These are phyloP conservation scores for Vaccinium darrowii DNA, from an alignment of 148 eudicot genomes.

Conservation along the genomic window DNA sequence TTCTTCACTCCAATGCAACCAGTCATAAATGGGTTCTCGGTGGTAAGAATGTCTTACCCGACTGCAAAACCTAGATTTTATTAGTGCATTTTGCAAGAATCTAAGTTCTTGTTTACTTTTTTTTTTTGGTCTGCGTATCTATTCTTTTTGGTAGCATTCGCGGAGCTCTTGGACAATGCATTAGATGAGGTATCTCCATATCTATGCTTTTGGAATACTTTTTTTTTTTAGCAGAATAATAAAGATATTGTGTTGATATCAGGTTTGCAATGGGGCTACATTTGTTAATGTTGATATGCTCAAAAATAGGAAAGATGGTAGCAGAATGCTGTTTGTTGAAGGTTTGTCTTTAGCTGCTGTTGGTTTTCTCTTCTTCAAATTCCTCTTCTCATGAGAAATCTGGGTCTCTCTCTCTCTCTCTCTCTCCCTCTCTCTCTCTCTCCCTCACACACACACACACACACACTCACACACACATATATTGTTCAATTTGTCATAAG, in stretches of 20 bases:
- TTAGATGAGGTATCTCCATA: slow-evolving; percentile 75
- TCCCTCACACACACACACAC: no score
- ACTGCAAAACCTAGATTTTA: slow-evolving; percentile 1
- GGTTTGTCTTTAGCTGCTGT: slow-evolving; percentile 36
- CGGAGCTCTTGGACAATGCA: slow-evolving; percentile 91
- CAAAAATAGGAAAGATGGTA: slow-evolving; percentile 59
- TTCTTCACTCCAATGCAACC: slow-evolving; percentile 98
- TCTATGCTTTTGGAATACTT: not conserved
- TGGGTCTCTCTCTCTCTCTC: not conserved
- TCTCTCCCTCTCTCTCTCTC: not conserved
- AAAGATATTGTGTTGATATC: slow-evolving; percentile 2
- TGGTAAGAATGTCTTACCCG: slow-evolving; percentile 37
- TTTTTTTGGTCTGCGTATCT: not conserved
- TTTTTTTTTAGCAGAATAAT: not conserved
- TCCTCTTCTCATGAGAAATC: not conserved
- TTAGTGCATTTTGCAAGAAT: slow-evolving; percentile 1
- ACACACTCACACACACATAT: no score
- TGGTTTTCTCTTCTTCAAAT: not conserved
- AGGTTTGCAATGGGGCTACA: slow-evolving; percentile 88
- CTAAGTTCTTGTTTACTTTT: not conserved
- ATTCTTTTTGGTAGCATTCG: slow-evolving; percentile 60
- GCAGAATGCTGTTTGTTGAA: slow-evolving; percentile 75
- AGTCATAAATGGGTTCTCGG: slow-evolving; percentile 98
- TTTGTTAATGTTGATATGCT: slow-evolving; percentile 77
- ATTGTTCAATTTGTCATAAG: not conserved